Conservation (phyloP, 139 green algal species). For the Trebouxia sp. region DNA sequence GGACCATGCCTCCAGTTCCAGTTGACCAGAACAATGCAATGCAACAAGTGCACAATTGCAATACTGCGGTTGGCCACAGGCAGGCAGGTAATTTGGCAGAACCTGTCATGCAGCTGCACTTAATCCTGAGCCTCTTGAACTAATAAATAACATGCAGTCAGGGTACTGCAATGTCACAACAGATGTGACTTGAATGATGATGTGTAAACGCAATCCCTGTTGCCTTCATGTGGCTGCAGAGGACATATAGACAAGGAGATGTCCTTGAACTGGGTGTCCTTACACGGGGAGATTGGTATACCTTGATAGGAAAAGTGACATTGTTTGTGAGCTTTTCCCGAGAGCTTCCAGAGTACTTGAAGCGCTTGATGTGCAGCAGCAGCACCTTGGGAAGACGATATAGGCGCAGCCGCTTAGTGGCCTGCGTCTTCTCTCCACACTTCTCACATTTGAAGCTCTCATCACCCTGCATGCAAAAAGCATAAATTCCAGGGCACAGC, state of each 20-base stretch:
- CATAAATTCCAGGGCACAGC: not conserved
- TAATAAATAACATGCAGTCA: not conserved
- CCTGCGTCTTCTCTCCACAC: slow-evolving; percentile 48
- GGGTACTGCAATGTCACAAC: not conserved
- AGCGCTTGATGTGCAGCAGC: slow-evolving; percentile 68
- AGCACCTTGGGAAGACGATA: slow-evolving; percentile 54
- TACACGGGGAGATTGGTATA: not conserved
- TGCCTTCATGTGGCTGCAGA: not conserved
- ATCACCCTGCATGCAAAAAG: slow-evolving; percentile 36
- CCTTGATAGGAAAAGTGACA: slow-evolving; percentile 53
- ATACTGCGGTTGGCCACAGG: not conserved
- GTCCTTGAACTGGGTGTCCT: too few species aligned
- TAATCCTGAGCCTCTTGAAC: not conserved
- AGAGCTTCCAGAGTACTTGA: slow-evolving; percentile 41
- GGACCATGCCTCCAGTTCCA: too few species aligned
- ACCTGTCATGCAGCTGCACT: not conserved
- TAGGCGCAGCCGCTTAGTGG: slow-evolving; percentile 60
- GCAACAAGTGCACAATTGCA: too few species aligned
- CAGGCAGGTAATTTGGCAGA: not conserved
- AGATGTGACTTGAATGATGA: not conserved
- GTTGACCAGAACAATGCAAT: too few species aligned
- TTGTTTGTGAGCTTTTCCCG: slow-evolving; percentile 55
- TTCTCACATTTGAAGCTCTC: slow-evolving; percentile 54
- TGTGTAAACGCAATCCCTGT: not conserved
- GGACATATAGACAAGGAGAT: not conserved